These are phyloP conservation scores for Ampelocalamus luodianensis DNA, from an alignment of 176 grass and related monocot species.

Conservation along the genomic window DNA sequence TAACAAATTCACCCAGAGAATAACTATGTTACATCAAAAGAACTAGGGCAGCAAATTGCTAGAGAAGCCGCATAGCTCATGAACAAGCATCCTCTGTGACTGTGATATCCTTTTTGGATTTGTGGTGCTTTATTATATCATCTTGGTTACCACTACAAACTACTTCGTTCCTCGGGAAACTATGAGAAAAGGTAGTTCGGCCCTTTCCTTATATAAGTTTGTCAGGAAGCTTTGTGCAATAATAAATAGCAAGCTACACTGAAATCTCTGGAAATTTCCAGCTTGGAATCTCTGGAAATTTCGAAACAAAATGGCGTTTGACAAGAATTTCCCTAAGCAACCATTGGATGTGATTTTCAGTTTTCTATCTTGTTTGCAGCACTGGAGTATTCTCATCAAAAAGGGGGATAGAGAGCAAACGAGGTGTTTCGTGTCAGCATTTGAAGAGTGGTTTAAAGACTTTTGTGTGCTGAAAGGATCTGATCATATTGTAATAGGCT, in stretches of 20 bases:
- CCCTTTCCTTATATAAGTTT: slow-evolving; percentile 9
- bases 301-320: too few species aligned
- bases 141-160: not conserved
- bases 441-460: too few species aligned
- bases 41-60: slow-evolving; percentile 11
- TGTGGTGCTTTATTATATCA: not conserved
- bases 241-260: slow-evolving; percentile 29
- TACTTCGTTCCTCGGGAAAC: not conserved
- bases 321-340: too few species aligned
- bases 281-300: too few species aligned
- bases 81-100: not conserved
- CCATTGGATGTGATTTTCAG: too few species aligned
- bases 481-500: too few species aligned
- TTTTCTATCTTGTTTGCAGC: too few species aligned
- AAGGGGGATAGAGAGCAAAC: too few species aligned
- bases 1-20: slow-evolving; percentile 14
- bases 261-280: too few species aligned
- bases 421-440: too few species aligned
- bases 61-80: slow-evolving; percentile 3
- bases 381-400: too few species aligned
- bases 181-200: not conserved
- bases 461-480: too few species aligned
- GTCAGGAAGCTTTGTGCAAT: slow-evolving; percentile 1
- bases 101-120: not conserved
- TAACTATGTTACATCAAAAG: not conserved